phyloP scores from a whole-genome alignment of 148 eudicot genomes.

The Silene latifolia region DNA sequence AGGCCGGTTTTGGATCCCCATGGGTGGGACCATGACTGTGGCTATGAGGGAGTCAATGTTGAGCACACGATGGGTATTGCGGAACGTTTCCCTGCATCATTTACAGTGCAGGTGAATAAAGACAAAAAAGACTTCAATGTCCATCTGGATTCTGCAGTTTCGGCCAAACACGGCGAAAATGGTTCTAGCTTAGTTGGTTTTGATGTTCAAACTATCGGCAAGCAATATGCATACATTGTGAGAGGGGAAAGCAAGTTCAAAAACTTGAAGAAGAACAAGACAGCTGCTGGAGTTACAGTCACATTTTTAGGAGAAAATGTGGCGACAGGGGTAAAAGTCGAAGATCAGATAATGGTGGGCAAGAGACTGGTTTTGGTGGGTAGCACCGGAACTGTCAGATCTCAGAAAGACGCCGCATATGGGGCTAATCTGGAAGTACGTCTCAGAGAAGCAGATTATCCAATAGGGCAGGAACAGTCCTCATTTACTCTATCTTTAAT shows the following conservation, averaged over 20 bases:
- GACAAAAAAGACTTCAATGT: conserved; percentile 89
- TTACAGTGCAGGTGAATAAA: conserved; percentile 69
- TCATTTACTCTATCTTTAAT: conserved; percentile 46
- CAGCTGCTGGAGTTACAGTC: conserved; percentile 65
- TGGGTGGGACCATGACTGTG: conserved; percentile 99
- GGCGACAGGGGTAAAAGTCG: conserved; percentile 70
- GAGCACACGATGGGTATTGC: conserved; percentile 77
- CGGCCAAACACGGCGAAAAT: conserved; percentile 78
- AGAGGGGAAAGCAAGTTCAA: conserved; percentile 77
- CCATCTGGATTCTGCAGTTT: conserved; percentile 74
- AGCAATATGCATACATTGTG: conserved; percentile 67
- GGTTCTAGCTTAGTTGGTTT: conserved; percentile 82
- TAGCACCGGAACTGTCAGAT: conserved; percentile 51
- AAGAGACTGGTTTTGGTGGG: conserved; percentile 70
- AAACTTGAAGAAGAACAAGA: conserved; percentile 65
- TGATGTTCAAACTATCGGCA: conserved; percentile 80
- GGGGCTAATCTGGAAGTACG: conserved; percentile 65
- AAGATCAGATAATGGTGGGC: conserved; percentile 66
- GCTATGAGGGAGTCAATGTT: conserved; percentile 90
- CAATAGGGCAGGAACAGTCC: conserved; percentile 57
- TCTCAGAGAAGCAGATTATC: conserved; percentile 51
- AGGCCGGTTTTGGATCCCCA: conserved; percentile 89
- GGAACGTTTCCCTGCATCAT: conserved; percentile 57
- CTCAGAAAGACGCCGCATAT: conserved; percentile 60
- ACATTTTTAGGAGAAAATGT: conserved; percentile 80